Conservation (phyloP, 192 early-diverging fungal genomes). For the Coemansia sp. region DNA sequence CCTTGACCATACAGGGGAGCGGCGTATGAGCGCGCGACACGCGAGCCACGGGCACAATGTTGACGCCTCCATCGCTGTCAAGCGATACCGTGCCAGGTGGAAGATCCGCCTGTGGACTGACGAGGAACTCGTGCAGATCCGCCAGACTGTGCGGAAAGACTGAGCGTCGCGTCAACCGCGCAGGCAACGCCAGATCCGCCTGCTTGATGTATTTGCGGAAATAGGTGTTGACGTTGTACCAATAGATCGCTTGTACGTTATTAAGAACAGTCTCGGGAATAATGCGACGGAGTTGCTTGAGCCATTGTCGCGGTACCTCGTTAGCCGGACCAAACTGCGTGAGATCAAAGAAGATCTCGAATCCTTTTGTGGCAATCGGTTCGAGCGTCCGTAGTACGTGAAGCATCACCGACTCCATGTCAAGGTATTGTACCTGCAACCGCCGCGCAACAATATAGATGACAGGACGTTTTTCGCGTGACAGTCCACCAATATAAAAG, state of each 20-base stretch:
- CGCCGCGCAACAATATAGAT: slow-evolving; percentile 84
- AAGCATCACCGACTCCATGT: slow-evolving; percentile 84
- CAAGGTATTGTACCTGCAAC: slow-evolving; percentile 70
- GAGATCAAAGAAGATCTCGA: slow-evolving; percentile 80
- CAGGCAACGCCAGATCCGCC: slow-evolving; percentile 37
- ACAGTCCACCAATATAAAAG: slow-evolving; percentile 80
- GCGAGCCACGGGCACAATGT: slow-evolving; percentile 67
- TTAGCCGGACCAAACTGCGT: slow-evolving; percentile 78
- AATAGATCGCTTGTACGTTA: slow-evolving; percentile 70
- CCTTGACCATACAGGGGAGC: slow-evolving; percentile 77
- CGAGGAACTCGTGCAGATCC: slow-evolving; percentile 76
- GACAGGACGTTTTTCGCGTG: slow-evolving; percentile 74
- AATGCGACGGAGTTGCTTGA: slow-evolving; percentile 71
- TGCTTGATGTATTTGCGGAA: slow-evolving; percentile 71
- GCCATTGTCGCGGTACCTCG: slow-evolving; percentile 77
- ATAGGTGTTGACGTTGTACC: slow-evolving; percentile 82
- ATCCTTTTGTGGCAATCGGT: slow-evolving; percentile 66
- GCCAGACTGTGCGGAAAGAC: slow-evolving; percentile 68
- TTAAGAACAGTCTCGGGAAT: slow-evolving; percentile 64
- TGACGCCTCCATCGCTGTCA: slow-evolving; percentile 68
- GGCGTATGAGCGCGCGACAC: slow-evolving; percentile 65
- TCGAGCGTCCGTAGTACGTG: slow-evolving; percentile 70
- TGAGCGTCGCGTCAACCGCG: slow-evolving; percentile 62
- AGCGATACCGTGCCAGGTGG: slow-evolving; percentile 75
- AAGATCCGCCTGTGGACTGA: slow-evolving; percentile 69